Percentiles rank a stretch among this genome's conserved stretches.
phyloP scores from a whole-genome alignment of 306 rosid species.

The Quillaja saponaria region DNA sequence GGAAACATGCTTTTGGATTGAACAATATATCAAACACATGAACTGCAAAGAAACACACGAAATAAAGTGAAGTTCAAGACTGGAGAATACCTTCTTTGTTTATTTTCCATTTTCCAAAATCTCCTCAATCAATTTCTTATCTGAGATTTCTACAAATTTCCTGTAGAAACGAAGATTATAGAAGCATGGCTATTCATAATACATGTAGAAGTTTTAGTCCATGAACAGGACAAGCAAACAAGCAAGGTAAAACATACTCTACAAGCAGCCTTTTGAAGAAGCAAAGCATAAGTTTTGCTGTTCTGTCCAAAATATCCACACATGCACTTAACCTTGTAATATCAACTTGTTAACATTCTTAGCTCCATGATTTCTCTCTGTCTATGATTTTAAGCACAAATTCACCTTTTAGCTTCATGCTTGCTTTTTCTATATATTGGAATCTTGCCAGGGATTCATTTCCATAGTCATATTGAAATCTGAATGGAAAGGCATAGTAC shows the following conservation, averaged over 20 bases:
- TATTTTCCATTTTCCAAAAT: conserved; percentile 34
- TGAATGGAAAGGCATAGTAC: neutral
- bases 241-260: conserved; percentile 48
- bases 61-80: too few relatives aligned
- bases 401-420: neutral
- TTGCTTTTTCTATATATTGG: neutral
- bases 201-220: conserved; percentile 7
- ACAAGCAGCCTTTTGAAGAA: conserved; percentile 40
- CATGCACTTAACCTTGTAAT: conserved; percentile 26
- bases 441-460: too few relatives aligned
- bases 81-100: conserved; percentile 41
- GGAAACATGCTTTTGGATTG: too few relatives aligned
- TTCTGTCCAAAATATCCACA: conserved; percentile 18
- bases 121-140: conserved; percentile 1
- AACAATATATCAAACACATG: neutral
- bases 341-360: conserved; percentile 34
- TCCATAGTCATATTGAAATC: too few relatives aligned
- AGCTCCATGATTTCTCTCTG: conserved; percentile 12
- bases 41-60: too few relatives aligned
- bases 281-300: conserved; percentile 48
- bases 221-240: conserved; percentile 40
- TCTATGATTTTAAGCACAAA: conserved; percentile 18
- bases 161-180: conserved; percentile 11
- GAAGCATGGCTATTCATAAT: conserved; percentile 11
- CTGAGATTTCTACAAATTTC: conserved; percentile 1